phyloP scores from a whole-genome alignment of 2,329 filamentous ascomycete species.

The Neofusicoccum laricinum region DNA sequence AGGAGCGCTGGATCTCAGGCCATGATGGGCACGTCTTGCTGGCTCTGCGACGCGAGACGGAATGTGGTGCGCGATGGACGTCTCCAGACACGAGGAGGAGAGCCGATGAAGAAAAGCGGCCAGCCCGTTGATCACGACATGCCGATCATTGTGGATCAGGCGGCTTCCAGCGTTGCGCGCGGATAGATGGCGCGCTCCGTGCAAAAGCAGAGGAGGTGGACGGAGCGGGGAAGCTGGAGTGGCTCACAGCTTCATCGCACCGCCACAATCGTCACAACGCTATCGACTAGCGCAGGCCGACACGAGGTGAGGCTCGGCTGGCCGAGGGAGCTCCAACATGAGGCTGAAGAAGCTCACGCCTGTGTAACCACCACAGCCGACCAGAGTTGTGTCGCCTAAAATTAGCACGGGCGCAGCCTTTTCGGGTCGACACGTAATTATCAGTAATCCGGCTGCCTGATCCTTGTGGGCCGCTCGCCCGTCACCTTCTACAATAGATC shows the following conservation, averaged over 20 bases:
- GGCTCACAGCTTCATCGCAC: neutral
- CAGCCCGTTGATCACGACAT: neutral
- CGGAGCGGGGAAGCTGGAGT: neutral
- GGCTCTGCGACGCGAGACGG: neutral
- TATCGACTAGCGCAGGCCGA: too few relatives aligned
- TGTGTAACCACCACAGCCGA: neutral
- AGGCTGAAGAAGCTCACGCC: neutral
- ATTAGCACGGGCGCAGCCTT: too few relatives aligned
- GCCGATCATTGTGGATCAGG: neutral
- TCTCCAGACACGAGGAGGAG: neutral
- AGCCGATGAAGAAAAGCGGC: neutral
- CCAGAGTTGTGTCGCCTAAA: too few relatives aligned
- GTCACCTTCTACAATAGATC: too few relatives aligned
- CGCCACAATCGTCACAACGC: too few relatives aligned
- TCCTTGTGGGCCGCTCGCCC: too few relatives aligned
- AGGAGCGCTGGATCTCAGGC: neutral
- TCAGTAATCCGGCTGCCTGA: too few relatives aligned
- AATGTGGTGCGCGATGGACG: too few relatives aligned
- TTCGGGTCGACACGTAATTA: too few relatives aligned
- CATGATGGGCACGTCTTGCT: neutral
- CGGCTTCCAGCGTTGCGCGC: neutral
- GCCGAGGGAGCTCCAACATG: neutral
- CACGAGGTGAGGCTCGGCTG: neutral
- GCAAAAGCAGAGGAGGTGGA: neutral
- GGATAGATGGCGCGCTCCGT: neutral